Base-by-base conservation (phyloP, 768 basidiomycete species). In the Pleurotus platypus region DNA sequence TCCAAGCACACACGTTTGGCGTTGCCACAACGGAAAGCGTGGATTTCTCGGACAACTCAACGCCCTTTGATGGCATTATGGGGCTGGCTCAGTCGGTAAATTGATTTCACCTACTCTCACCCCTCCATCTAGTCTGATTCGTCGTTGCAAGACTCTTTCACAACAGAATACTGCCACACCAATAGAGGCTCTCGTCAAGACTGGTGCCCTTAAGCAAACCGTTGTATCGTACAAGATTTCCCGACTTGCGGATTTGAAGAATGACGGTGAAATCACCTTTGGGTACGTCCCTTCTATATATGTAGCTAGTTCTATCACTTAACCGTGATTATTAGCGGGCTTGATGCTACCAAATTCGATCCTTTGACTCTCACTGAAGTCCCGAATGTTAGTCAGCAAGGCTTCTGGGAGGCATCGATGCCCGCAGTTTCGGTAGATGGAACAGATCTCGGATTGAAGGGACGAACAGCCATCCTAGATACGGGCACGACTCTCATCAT, bases 221-320 rank as follows among this genome's bases (percentile, higher is more conserved):
- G 86, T 94, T 64, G 80, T 83, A 8, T 89, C 89, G 6, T 92
- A 81, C 80, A 92, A 89, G 73, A 83, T 94, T 57, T 78, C 89
- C 2, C 87, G 92, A 57, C 72, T 87, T 26, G 75, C 80, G 5
- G 90, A 92, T 66, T 71, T 78, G 63, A 69, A 74, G 66, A 86
- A 87, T 62, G 87, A 91, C 61, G 92, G 91, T 49, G 80, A 91
- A 71, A 78, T 93, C 57, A 91, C 90, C 5, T 89, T 94, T 60
- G 92, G 92, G 71, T 76, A 46, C 26, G 70, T 4, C n/a, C 20
- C 15, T 5, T 22, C 16, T 2, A 9, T 3, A 11, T 8, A 35
- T 1, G 9, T 9, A 35, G 9, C 7, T 1, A 4, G 7, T 9
- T 35, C 9, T 2, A 0, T 11, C 30, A 35, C 8, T 9, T 35